These are phyloP conservation scores for Trichosporon inkin DNA, from an alignment of 1,284 basidiomycete genomes.

Conservation along the genomic window DNA sequence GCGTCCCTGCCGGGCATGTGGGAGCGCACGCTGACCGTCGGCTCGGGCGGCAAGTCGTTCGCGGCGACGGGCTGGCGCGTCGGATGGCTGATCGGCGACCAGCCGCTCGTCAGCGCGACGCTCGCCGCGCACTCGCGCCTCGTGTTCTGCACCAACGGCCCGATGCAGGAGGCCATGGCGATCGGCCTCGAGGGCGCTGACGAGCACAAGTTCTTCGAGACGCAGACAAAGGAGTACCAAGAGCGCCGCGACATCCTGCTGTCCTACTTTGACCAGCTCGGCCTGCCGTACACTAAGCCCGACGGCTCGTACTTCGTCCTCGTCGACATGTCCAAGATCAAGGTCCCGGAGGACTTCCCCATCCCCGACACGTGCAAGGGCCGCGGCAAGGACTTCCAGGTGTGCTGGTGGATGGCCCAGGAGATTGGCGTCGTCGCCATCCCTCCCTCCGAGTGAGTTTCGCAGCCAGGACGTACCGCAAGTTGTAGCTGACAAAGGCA, in stretches of 20 bases:
- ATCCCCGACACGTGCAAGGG: constrained; percentile 72
- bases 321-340: constrained; percentile 74
- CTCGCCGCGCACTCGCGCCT: constrained; percentile 89
- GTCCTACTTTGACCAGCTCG: constrained; percentile 75
- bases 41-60: constrained; percentile 85
- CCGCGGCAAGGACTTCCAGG: constrained; percentile 83
- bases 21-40: constrained; percentile 83
- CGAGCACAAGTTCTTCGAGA: constrained; percentile 72
- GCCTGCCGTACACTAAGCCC: constrained; percentile 79
- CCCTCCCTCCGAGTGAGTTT: constrained; percentile 71
- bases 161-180: constrained; percentile 86
- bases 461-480: too few relatives aligned
- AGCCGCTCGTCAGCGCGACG: constrained; percentile 76
- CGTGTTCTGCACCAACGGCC: constrained; percentile 90
- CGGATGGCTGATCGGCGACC: constrained; percentile 85
- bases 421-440: constrained; percentile 86
- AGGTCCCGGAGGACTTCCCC: constrained; percentile 77
- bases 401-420: constrained; percentile 85
- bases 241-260: constrained; percentile 72
- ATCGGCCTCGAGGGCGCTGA: constrained; percentile 73
- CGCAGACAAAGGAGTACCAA: constrained; percentile 71
- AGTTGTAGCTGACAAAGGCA: constrained; percentile 2
- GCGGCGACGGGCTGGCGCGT: constrained; percentile 97
- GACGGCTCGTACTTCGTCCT: constrained; percentile 87
- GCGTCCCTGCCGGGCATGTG: constrained; percentile 96